phyloP scores from a whole-genome alignment of 2,329 filamentous ascomycete genomes.

The Neopestalotiopsis sp. region DNA sequence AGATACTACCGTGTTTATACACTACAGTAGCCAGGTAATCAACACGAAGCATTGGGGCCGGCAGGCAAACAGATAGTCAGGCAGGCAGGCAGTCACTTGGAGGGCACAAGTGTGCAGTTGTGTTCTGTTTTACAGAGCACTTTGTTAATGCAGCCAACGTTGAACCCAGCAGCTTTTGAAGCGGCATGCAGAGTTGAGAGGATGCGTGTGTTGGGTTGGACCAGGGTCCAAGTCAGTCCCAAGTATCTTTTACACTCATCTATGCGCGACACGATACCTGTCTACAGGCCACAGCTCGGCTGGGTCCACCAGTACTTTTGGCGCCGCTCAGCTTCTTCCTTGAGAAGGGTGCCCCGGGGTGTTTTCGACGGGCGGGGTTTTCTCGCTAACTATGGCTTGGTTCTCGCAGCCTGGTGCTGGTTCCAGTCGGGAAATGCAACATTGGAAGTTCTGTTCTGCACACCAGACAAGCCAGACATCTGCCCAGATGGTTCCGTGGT shows the following conservation, averaged over 20 bases:
- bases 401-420: slow-evolving; percentile 5
- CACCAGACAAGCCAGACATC: too few relatives aligned
- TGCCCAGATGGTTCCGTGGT: background rate
- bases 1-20: too few relatives aligned
- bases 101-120: background rate
- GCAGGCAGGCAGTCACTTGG: background rate
- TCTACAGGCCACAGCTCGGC: background rate
- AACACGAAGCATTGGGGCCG: background rate
- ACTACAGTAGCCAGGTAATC: too few relatives aligned
- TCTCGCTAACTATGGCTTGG: background rate
- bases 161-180: slow-evolving; percentile 6
- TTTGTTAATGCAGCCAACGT: slow-evolving; percentile 11
- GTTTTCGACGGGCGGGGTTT: slow-evolving; percentile 9
- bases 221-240: background rate
- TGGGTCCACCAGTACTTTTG: slow-evolving; percentile 14
- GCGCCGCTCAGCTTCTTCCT: slow-evolving; percentile 14
- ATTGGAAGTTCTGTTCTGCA: background rate
- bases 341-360: background rate
- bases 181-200: slow-evolving; percentile 8
- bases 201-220: background rate
- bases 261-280: background rate
- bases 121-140: background rate
- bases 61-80: background rate
- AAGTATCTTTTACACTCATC: background rate
- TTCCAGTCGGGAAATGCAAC: slow-evolving; percentile 9